These are phyloP conservation scores for Oxytropis ochrocephala DNA, from an alignment of 306 rosid genomes.

Conservation along the genomic window DNA sequence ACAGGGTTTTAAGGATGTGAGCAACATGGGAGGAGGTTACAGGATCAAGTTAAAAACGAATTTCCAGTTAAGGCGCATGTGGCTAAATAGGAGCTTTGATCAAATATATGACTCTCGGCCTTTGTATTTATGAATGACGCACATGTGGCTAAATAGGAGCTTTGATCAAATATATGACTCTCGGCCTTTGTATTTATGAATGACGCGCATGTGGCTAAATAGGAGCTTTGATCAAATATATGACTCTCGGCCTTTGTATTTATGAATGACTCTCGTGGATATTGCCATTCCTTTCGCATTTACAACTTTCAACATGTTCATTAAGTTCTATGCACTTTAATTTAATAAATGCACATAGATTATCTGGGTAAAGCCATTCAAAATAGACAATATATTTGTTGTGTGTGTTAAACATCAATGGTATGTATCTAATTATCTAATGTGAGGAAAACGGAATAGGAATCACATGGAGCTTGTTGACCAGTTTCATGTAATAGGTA, in stretches of 20 bases:
- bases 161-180: not conserved
- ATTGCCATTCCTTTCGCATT: not conserved
- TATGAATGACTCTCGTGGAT: not conserved
- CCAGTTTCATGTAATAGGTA: not conserved
- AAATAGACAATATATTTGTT: not conserved
- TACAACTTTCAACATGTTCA: not conserved
- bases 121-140: not conserved
- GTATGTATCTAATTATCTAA: not conserved
- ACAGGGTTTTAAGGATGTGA: conserved; percentile 66
- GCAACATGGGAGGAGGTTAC: conserved; percentile 82
- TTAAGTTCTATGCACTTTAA: too few relatives aligned
- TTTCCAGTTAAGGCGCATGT: conserved; percentile 23
- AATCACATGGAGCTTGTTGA: not conserved
- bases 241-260: not conserved
- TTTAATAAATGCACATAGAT: not conserved
- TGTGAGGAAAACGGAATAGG: not conserved
- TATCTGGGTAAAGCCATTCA: not conserved
- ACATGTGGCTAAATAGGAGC: not conserved
- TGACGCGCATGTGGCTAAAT: not conserved
- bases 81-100: not conserved
- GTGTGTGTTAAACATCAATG: not conserved
- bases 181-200: not conserved
- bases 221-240: not conserved
- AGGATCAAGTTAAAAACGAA: conserved; percentile 51
- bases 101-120: not conserved